Base-by-base conservation (phyloP, 75 land plant species). In the Cupressus sempervirens region DNA sequence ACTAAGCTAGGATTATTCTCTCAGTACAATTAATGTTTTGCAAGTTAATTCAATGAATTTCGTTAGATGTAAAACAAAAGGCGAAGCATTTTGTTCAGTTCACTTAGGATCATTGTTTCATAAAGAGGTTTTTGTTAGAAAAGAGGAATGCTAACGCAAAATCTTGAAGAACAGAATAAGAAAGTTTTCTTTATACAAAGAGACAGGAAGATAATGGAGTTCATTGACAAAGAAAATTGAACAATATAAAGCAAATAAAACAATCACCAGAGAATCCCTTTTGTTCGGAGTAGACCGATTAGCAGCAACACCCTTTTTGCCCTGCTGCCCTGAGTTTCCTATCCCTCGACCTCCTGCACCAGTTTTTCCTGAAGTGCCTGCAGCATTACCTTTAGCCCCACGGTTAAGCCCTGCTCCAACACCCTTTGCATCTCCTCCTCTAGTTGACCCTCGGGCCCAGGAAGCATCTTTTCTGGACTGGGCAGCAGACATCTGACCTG, bases 211-310 rank as follows among this genome's bases (percentile, higher is more conserved):
- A 79, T 3, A 79, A 0, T 45, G 45, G 50, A 76, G n/a, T 18
- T 62, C 45, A 76, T 76, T 76, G 40, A 76, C 26, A 76, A 76
- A 18, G 3, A 40, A 76, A 76, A 7, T 76, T 36, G 20, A 76
- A 43, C 10, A 30, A 41, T 46, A 30, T 20, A 46, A 34, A 32
- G 34, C 10, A 3, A 30, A 48, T 75, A 36, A 62, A 41, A 41
- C 15, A 87, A 83, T 88, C 86, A 97, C 99, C 85, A 83, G 79
- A 18, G 99, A 90, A 75, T 97, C 99, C 82, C 89, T 83, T 87
- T 93, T 97, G 86, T 84, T 91, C 52, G 93, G 87, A 41, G 87
- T 91, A 32, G 94, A 88, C 85, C 92, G 90, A 15, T 87, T 86
- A 77, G 86, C 76, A 38, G 86, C 86, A 26, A 83, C 56, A 56